phyloP scores from a whole-genome alignment of 2,329 filamentous ascomycete species.

The Eutypella sp. region DNA sequence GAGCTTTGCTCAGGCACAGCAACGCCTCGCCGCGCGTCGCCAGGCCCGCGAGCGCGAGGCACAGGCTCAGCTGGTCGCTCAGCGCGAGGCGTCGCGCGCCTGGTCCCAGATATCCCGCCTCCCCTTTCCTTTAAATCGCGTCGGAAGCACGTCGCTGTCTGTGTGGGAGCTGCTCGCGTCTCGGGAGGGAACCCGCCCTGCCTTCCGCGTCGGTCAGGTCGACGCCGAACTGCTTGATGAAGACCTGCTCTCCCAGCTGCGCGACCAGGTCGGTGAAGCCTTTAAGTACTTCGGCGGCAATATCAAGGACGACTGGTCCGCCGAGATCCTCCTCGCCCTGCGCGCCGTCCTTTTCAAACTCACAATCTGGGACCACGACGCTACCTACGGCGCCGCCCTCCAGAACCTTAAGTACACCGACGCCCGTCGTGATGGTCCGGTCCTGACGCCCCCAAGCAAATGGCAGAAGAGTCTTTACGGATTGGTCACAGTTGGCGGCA shows the following conservation, averaged over 20 bases:
- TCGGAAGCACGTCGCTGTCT: slow-evolving; percentile 43
- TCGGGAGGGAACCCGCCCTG: slow-evolving; percentile 73
- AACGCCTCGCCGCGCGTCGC: slow-evolving; percentile 77
- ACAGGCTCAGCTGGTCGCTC: slow-evolving; percentile 49
- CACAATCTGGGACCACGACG: slow-evolving; percentile 92
- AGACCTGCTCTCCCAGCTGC: slow-evolving; percentile 81
- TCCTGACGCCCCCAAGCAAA: slow-evolving; percentile 65
- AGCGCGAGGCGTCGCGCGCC: slow-evolving; percentile 48
- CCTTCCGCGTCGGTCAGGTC: slow-evolving; percentile 91
- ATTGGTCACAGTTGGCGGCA: slow-evolving; percentile 76
- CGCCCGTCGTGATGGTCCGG: slow-evolving; percentile 60
- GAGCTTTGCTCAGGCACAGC: slow-evolving; percentile 84
- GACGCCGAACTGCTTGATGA: slow-evolving; percentile 94
- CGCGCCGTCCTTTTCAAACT: slow-evolving; percentile 86
- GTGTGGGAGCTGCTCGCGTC: slow-evolving; percentile 69
- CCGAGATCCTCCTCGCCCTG: slow-evolving; percentile 76
- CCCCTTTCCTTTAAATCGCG: slow-evolving; percentile 57
- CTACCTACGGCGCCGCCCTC: slow-evolving; percentile 87
- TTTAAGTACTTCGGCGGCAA: slow-evolving; percentile 77
- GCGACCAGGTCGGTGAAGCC: slow-evolving; percentile 79
- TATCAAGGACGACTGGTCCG: slow-evolving; percentile 78
- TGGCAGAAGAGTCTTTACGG: slow-evolving; percentile 85
- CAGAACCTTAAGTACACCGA: slow-evolving; percentile 91
- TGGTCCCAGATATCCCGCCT: slow-evolving; percentile 52
- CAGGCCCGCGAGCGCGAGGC: slow-evolving; percentile 66